A percentile compares a stretch with the other conserved stretches of the same genome.
phyloP scores from a whole-genome alignment of 306 rosid genomes.

The Vigna nakashimae region DNA sequence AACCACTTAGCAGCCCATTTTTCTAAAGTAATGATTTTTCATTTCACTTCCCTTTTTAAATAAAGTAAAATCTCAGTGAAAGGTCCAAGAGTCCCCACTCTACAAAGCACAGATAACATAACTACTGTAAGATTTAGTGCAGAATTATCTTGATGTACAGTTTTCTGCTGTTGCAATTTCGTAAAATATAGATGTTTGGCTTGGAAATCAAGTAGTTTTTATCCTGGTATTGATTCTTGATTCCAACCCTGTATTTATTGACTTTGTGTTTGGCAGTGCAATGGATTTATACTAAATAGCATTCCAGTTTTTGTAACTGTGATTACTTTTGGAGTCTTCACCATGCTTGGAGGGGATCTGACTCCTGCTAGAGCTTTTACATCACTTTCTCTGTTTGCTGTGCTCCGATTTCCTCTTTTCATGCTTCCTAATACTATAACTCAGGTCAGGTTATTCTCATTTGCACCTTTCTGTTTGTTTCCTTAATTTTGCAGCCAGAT shows the following conservation, averaged over 20 bases:
- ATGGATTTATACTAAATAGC: slow-evolving; percentile 86
- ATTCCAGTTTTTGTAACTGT: slow-evolving; percentile 93
- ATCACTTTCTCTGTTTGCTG: slow-evolving; percentile 91
- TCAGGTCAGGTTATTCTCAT: slow-evolving; percentile 62
- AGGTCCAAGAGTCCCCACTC: slow-evolving; percentile 12
- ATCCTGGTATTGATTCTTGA: slow-evolving; percentile 28
- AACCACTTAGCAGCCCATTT: slow-evolving; percentile 9
- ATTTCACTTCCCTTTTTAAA: background rate
- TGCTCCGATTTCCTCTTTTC: slow-evolving; percentile 96
- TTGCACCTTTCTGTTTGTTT: slow-evolving; percentile 11
- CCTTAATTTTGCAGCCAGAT: slow-evolving; percentile 10
- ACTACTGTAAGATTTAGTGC: slow-evolving; percentile 31
- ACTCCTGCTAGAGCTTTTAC: slow-evolving; percentile 98
- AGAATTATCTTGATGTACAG: slow-evolving; percentile 34
- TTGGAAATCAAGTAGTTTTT: background rate
- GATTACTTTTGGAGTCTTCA: slow-evolving; percentile 91
- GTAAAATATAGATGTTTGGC: slow-evolving; percentile 10
- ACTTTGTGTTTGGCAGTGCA: slow-evolving; percentile 65
- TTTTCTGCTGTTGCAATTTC: slow-evolving; percentile 17
- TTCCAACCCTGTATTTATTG: slow-evolving; percentile 31
- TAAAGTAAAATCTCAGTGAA: slow-evolving; percentile 1
- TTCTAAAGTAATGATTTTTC: background rate
- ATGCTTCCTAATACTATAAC: slow-evolving; percentile 97
- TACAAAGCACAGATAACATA: slow-evolving; percentile 14
- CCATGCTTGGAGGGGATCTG: slow-evolving; percentile 90